Evolutionary conservation across 495 filamentous ascomycete genomes (phyloP).

Genomic region (Ramalina peruviana): DNA sequence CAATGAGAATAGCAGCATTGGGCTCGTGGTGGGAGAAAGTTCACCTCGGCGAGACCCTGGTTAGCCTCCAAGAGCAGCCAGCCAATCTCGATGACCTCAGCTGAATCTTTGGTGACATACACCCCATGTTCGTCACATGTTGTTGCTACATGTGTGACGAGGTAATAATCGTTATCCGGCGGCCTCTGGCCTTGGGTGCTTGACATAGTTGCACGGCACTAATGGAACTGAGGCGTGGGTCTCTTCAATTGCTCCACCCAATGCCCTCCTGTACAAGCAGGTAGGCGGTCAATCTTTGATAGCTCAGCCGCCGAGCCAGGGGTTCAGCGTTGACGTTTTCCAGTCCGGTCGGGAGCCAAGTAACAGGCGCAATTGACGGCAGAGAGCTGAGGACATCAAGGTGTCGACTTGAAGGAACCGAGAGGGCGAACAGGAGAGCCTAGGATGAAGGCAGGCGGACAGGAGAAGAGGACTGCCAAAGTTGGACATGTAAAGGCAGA

Average conservation of each 20-base stretch:
- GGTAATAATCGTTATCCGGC: constrained; percentile 78
- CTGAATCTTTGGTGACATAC: constrained; percentile 97
- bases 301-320: too few species aligned
- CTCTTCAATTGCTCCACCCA: too few species aligned
- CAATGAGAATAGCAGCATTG: background rate
- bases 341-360: too few species aligned
- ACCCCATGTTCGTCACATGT: constrained; percentile 99
- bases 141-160: constrained; percentile 95
- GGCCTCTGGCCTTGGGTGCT: constrained; percentile 21
- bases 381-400: too few species aligned
- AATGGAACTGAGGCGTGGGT: too few species aligned
- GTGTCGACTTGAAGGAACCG: too few species aligned
- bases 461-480: constrained; percentile 1
- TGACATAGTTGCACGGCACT: constrained; percentile 17
- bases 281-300: too few species aligned
- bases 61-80: constrained; percentile 93
- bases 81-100: constrained; percentile 95
- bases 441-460: constrained; percentile 12
- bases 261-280: too few species aligned
- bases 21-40: constrained; percentile 8
- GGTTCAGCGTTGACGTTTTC: too few species aligned
- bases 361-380: too few species aligned
- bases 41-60: constrained; percentile 71
- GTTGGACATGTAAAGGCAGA: constrained; percentile 2
- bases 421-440: constrained; percentile 9